Conservation (phyloP, 129 eudicot species). For the Lactuca saligna region DNA sequence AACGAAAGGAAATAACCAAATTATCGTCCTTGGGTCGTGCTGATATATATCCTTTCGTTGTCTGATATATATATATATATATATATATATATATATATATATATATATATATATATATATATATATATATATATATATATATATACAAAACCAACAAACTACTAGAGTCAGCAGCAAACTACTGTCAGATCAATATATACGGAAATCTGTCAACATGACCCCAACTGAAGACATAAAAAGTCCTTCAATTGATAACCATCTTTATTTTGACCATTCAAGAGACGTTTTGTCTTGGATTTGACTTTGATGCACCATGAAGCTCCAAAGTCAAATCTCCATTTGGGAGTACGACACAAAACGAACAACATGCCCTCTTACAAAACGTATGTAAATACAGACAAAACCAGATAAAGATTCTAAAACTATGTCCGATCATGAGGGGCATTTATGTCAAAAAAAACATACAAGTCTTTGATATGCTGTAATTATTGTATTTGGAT, state of each 20-base stretch:
- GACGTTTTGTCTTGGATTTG: slow-evolving; percentile 5
- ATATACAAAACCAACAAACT: neutral
- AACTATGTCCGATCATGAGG: no score
- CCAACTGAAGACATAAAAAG: neutral
- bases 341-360: neutral
- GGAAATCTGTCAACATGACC: slow-evolving; percentile 3
- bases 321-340: neutral
- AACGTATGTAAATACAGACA: neutral
- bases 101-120: no score
- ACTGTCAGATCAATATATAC: no score
- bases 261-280: slow-evolving; percentile 7
- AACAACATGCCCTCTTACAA: neutral
- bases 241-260: slow-evolving; percentile 17
- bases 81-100: no score
- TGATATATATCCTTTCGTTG: no score
- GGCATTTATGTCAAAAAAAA: neutral
- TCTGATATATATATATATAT: no score
- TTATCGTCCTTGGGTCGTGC: no score
- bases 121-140: no score
- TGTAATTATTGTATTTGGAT: neutral
- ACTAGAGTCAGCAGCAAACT: no score
- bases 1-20: no score
- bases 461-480: neutral
- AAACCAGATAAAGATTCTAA: no score
- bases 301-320: slow-evolving; percentile 5